These are phyloP conservation scores for Penicillium sp. DNA, from an alignment of 2,329 filamentous ascomycete genomes.

Conservation along the genomic window DNA sequence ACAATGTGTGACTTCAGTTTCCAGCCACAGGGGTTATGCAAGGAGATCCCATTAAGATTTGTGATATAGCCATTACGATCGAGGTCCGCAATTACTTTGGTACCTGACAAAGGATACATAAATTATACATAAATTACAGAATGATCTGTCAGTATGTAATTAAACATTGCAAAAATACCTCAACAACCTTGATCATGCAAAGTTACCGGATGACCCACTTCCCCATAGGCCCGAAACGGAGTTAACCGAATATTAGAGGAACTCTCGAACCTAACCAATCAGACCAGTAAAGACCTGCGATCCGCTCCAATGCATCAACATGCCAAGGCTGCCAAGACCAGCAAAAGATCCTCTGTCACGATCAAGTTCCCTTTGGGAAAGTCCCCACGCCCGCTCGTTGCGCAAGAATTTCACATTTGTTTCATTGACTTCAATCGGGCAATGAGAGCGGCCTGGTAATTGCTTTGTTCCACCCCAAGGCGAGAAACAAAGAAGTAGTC, in stretches of 20 bases:
- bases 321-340: conserved; percentile 7
- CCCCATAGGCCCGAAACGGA: neutral
- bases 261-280: conserved; percentile 14
- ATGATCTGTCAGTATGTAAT: neutral
- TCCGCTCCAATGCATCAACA: neutral
- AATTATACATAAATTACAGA: neutral
- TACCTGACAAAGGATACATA: neutral
- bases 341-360: neutral
- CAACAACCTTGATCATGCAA: neutral
- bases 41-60: conserved; percentile 5
- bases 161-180: neutral
- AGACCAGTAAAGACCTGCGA: neutral
- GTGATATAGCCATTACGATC: neutral
- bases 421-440: neutral
- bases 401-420: neutral
- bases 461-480: neutral
- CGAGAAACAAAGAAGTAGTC: neutral
- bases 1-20: neutral
- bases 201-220: conserved; percentile 1
- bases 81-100: neutral
- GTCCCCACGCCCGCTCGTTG: neutral
- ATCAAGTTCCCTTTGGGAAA: neutral
- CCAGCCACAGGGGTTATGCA: conserved; percentile 2
- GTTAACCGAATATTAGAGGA: neutral
- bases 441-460: neutral